These are phyloP conservation scores for Fragilaria radians DNA, from an alignment of 108 stramenopile genomes.

Conservation along the genomic window DNA sequence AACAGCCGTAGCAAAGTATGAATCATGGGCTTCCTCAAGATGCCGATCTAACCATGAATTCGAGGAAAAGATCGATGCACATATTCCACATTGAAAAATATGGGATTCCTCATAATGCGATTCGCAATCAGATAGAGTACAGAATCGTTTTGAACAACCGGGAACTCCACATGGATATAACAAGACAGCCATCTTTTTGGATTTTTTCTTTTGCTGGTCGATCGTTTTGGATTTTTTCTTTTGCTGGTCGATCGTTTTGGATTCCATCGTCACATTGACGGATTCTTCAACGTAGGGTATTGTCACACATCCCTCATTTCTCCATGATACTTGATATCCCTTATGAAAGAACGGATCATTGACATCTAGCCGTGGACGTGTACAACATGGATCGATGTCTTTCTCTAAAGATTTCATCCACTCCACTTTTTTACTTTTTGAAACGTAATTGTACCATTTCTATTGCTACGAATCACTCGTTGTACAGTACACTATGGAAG, in stretches of 20 bases:
- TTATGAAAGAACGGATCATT: conserved; percentile 2
- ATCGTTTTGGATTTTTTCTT: not conserved
- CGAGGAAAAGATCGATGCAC: not conserved
- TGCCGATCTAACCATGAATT: not conserved
- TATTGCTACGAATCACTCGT: too few species aligned
- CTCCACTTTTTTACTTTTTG: too few species aligned
- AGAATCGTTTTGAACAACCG: not conserved
- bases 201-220: not conserved
- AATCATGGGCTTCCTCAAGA: conserved; percentile 6
- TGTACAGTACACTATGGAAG: too few species aligned
- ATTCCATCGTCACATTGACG: not conserved
- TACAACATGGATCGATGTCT: conserved; percentile 1
- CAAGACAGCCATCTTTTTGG: too few species aligned
- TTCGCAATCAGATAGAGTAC: not conserved
- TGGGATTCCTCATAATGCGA: conserved; percentile 3
- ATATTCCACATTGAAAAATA: conserved; percentile 1
- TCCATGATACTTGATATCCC: not conserved
- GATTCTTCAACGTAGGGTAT: too few species aligned
- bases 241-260: not conserved
- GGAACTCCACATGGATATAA: not conserved
- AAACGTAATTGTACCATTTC: too few species aligned
- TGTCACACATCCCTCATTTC: not conserved
- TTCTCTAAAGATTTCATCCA: too few species aligned
- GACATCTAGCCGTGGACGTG: not conserved
- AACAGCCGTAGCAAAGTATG: conserved; percentile 3